phyloP scores from a whole-genome alignment of 2,329 filamentous ascomycete genomes.

The Penicillium sp. region DNA sequence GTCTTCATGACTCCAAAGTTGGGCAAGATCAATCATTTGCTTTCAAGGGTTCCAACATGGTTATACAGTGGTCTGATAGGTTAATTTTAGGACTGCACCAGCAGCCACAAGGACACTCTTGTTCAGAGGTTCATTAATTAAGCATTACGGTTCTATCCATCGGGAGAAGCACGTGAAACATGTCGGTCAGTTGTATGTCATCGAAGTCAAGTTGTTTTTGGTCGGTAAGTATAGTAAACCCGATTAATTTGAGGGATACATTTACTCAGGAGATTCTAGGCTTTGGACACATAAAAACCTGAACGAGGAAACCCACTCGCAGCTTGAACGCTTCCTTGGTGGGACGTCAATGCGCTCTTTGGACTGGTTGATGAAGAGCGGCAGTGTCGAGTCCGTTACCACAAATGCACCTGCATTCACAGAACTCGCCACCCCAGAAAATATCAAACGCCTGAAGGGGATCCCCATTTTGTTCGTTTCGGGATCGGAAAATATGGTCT shows the following conservation, averaged over 20 bases:
- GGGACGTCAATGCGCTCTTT: no score
- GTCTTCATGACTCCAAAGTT: constrained; percentile 24
- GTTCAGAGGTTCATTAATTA: constrained; percentile 24
- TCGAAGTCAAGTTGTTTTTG: constrained; percentile 38
- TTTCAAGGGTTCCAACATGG: background rate
- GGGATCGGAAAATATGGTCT: constrained; percentile 32
- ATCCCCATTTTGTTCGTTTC: constrained; percentile 32
- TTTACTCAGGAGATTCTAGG: no score
- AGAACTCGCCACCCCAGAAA: constrained; percentile 13
- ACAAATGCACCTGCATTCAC: background rate
- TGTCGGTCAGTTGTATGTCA: constrained; percentile 40
- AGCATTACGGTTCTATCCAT: constrained; percentile 41
- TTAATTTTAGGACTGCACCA: constrained; percentile 17
- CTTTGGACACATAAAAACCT: constrained; percentile 43
- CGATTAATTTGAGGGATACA: no score
- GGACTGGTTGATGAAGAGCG: constrained; percentile 20
- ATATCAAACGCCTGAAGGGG: constrained; percentile 18
- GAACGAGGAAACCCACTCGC: constrained; percentile 18
- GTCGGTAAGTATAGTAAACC: constrained; percentile 19
- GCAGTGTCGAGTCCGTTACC: no score
- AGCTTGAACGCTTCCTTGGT: no score
- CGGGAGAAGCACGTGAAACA: constrained; percentile 29
- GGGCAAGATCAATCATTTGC: no score
- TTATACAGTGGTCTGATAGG: constrained; percentile 16
- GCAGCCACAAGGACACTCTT: background rate